phyloP scores from a whole-genome alignment of 352 stramenopile genomes.

The Detonula confervacea region DNA sequence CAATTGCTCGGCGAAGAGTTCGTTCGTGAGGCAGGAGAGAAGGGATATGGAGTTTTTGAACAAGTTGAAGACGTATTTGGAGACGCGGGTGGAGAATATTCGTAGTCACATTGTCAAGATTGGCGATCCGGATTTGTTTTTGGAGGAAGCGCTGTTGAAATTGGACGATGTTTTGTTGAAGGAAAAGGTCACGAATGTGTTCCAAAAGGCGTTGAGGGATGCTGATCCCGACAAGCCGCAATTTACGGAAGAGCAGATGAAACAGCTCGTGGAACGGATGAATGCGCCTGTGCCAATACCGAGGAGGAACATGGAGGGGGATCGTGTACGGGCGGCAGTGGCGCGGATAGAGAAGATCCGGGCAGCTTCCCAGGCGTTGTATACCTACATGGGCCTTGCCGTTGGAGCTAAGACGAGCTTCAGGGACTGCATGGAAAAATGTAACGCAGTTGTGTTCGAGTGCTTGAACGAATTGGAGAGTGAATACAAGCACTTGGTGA shows the following conservation, averaged over 20 bases:
- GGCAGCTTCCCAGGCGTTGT: conserved; percentile 58
- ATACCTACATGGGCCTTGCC: conserved; percentile 58
- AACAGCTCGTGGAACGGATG: conserved; percentile 32
- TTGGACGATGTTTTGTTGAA: conserved; percentile 50
- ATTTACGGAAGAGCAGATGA: conserved; percentile 31
- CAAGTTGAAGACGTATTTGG: conserved; percentile 61
- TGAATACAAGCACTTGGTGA: conserved; percentile 46
- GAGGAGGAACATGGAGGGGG: conserved; percentile 50
- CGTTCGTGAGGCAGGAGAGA: background rate
- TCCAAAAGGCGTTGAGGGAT: conserved; percentile 38
- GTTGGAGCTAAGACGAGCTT: conserved; percentile 45
- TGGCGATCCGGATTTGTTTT: conserved; percentile 66
- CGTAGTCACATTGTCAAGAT: conserved; percentile 75
- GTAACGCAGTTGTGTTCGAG: conserved; percentile 46
- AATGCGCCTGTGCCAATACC: conserved; percentile 61
- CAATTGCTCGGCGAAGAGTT: background rate
- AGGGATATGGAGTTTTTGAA: conserved; percentile 42
- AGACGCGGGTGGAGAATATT: conserved; percentile 66
- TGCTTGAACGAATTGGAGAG: conserved; percentile 53
- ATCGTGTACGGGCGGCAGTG: conserved; percentile 49
- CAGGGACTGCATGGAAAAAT: conserved; percentile 44
- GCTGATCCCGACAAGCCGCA: conserved; percentile 19
- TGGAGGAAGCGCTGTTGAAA: conserved; percentile 61
- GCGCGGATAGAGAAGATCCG: conserved; percentile 74
- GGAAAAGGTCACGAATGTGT: conserved; percentile 26